Base-by-base conservation (phyloP, 164 flowering plant species). In the Tetracentron sinense region DNA sequence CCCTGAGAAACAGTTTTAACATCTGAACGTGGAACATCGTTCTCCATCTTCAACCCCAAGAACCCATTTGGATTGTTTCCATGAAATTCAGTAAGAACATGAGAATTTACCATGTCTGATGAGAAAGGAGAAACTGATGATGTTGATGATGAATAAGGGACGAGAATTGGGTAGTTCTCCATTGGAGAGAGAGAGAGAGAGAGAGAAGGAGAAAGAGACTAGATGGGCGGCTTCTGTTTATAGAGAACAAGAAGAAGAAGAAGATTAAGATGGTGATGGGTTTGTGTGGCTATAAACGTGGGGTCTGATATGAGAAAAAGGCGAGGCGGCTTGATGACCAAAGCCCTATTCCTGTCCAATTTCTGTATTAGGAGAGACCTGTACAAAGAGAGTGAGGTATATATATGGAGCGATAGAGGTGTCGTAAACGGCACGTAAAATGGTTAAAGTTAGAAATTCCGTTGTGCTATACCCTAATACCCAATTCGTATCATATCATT, bases 401-500 rank as follows among this genome's bases (percentile, higher is more conserved):
- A 61, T 14, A 38, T 7, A 51, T 14, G 23, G 8, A 46, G 48
- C 20, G 7, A 25, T 7, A 25, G 14, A 58, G 62, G 69, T 65
- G 74, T 62, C 79, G 76, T 75, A 69, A 53, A 75, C 77, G 79
- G 70, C 77, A 74, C 70, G 79, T 30, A 29, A 66, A 66, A 23
- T 61, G 66, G 35, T 60, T 52, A 46, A 64, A 21, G 30, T 49
- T 46, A 69, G 23, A 25, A 20, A 52, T n/a, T n/a, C n/a, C n/a
- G n/a, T n/a, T n/a, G n/a, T n/a, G n/a, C n/a, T n/a, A n/a, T n/a
- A n/a, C n/a, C n/a, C n/a, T n/a, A n/a, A n/a, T n/a, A n/a, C n/a
- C n/a, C n/a, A n/a, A n/a, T n/a, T n/a, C n/a, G n/a, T n/a, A n/a
- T n/a, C n/a, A n/a, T n/a, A n/a, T n/a, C n/a, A n/a, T n/a, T n/a